These are phyloP conservation scores for Lactarius trivialis DNA, from an alignment of 768 basidiomycete species.

Conservation along the genomic window DNA sequence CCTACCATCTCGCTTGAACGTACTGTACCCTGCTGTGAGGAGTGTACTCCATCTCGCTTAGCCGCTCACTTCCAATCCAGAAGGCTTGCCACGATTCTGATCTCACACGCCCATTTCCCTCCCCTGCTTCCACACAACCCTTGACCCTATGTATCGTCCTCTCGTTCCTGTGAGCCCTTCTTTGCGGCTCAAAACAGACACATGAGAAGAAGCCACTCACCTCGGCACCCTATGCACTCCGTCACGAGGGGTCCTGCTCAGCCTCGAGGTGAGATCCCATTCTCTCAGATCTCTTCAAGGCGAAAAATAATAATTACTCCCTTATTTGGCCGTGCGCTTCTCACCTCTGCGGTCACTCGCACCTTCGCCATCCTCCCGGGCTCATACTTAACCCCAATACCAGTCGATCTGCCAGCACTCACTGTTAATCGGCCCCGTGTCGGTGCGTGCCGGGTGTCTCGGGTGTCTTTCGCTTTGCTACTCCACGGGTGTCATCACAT, in stretches of 20 bases:
- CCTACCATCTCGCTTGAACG: not conserved
- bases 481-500: not conserved
- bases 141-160: constrained; percentile 12
- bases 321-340: not conserved
- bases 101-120: constrained; percentile 21
- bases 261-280: constrained; percentile 10
- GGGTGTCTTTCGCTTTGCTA: not conserved
- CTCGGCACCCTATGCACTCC: not conserved
- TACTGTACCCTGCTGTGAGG: not conserved
- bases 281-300: not conserved
- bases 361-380: not conserved
- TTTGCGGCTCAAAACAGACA: constrained; percentile 6
- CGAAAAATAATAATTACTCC: constrained; percentile 1
- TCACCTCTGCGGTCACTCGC: not conserved
- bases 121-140: constrained; percentile 10
- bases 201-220: not conserved
- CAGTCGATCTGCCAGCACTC: constrained; percentile 2
- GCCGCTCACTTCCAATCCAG: constrained; percentile 19
- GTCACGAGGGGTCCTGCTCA: constrained; percentile 3
- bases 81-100: constrained; percentile 21
- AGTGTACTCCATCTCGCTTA: constrained; percentile 17
- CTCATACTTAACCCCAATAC: not conserved
- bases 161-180: constrained; percentile 10
- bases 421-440: not conserved
- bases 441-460: not conserved